These are phyloP conservation scores for Trichoderma hamatum DNA, from an alignment of 2,329 filamentous ascomycete genomes.

Conservation along the genomic window DNA sequence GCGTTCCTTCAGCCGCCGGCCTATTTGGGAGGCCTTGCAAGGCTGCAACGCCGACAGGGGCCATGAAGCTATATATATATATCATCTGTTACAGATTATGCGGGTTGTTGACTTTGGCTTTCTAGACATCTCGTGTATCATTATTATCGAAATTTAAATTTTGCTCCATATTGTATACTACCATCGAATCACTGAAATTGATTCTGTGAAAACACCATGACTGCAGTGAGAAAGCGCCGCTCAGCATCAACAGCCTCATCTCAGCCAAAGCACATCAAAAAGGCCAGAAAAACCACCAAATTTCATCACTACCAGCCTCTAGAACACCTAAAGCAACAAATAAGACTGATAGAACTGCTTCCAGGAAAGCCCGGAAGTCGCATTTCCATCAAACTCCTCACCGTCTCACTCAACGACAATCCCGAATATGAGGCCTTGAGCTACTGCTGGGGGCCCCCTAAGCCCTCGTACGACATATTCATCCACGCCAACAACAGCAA, in stretches of 20 bases:
- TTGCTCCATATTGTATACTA: not conserved
- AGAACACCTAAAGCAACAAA: not conserved
- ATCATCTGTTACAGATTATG: not conserved
- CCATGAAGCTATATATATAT: not conserved
- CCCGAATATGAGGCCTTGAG: not conserved
- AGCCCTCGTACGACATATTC: not conserved
- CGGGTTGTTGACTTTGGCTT: not conserved
- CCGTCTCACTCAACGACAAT: not conserved
- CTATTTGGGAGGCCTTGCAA: not conserved
- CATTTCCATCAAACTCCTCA: not conserved
- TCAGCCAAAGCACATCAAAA: not conserved
- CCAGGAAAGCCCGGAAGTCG: conserved; percentile 1
- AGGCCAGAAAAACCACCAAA: not conserved
- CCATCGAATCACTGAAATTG: not conserved
- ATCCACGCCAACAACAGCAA: not conserved
- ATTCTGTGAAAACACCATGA: not conserved
- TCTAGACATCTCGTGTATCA: not conserved
- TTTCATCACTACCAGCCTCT: not conserved
- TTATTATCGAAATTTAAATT: not conserved
- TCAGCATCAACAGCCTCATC: not conserved
- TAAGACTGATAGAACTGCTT: not conserved
- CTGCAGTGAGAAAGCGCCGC: not conserved
- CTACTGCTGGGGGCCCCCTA: not conserved
- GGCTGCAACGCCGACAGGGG: not conserved
- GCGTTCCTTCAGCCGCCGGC: not conserved